Evolutionary conservation across 2,329 filamentous ascomycete genomes (phyloP), one percentile per base, ranked within the genome.

Genomic region (Colletotrichum trifolii): DNA sequence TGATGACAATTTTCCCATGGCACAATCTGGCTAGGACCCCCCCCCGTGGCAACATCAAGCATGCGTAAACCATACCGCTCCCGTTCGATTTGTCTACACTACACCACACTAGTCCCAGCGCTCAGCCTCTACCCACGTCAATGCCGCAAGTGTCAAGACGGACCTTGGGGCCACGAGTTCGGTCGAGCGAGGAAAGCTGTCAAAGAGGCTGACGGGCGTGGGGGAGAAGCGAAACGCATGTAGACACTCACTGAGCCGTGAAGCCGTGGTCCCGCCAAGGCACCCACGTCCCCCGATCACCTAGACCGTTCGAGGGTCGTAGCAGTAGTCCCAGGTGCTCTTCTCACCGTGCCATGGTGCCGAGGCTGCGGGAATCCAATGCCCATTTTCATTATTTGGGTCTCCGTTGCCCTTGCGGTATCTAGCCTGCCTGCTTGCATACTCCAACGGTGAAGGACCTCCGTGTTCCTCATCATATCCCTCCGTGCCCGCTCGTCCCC

Each of bases 11-110:
- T 25, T 5, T 25, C 25, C 25, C 25, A 25, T 25, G 25, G 25
- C 25, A 25, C 25, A 25, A 25, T 25, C 1, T 25, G 25, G 25
- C 25, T 25, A 25, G 25, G 25, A 5, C 25, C 25, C 25, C 25
- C 25, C 25, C 25, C 25, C 4, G 25, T 25, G 25, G 38, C 17
- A 17, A 42, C 54, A 47, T 56, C 25, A 46, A 56, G 54, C 54
- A 57, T 35, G 48, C 54, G 54, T 57, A 55, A 25, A 39, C 40
- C 17, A 48, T 25, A 25, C 40, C 25, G 25, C 25, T 25, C 2
- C 25, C 25, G 25, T 25, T 25, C 25, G 25, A 25, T 25, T 25
- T 5, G 25, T 25, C 25, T 25, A 1, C 25, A 25, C 25, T 25
- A 25, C 25, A 4, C 2, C 25, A 25, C n/a, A 45, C n/a, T 10